phyloP scores from a whole-genome alignment of 2,329 filamentous ascomycete genomes.

The Penicillium sp. region DNA sequence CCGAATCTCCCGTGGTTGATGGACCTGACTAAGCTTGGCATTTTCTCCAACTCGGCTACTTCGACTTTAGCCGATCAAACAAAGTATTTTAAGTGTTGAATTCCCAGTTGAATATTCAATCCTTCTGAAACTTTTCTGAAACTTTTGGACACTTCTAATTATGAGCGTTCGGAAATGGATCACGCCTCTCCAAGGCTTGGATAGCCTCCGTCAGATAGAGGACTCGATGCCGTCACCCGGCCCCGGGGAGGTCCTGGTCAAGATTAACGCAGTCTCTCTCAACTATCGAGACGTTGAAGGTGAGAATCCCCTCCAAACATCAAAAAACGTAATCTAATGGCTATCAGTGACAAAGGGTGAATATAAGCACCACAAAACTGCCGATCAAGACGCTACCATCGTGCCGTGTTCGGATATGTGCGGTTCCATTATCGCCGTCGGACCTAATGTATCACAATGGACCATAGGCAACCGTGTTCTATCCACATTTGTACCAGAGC shows the following conservation, averaged over 20 bases:
- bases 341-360: constrained; percentile 61
- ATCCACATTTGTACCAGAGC: constrained; percentile 58
- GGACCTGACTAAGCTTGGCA: not conserved
- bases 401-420: constrained; percentile 72
- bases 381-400: constrained; percentile 45
- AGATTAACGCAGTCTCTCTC: constrained; percentile 53
- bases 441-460: constrained; percentile 50
- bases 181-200: constrained; percentile 56
- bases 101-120: not conserved
- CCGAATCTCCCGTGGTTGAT: not conserved
- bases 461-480: constrained; percentile 65
- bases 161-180: constrained; percentile 51
- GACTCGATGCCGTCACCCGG: constrained; percentile 50
- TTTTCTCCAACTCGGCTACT: not conserved
- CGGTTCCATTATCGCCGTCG: constrained; percentile 57
- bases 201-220: constrained; percentile 50
- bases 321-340: not conserved
- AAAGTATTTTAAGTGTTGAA: not conserved
- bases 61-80: not conserved
- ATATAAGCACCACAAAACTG: constrained; percentile 64
- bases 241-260: constrained; percentile 55
- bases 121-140: not conserved
- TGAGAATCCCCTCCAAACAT: constrained; percentile 4
- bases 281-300: constrained; percentile 55
- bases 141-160: not conserved